Evolutionary conservation across 2,329 filamentous ascomycete species (phyloP), one percentile per base, ranked within the genome.

Genomic region (Huntiella decipiens): DNA sequence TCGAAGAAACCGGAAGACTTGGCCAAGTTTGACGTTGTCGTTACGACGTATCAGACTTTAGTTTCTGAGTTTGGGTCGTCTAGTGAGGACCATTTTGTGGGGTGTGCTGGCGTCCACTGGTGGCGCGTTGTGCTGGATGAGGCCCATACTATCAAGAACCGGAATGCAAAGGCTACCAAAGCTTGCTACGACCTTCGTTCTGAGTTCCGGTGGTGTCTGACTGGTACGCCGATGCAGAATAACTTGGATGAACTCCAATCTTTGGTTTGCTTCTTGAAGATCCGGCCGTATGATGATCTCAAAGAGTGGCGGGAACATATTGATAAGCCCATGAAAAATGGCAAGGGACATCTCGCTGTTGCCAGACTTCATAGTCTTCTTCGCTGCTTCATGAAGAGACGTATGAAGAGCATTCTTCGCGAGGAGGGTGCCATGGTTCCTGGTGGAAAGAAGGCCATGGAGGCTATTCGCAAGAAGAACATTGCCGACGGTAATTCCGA

Each of bases 131-230:
- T 98, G 52, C 71, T 98, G 2, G 91, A 98, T 52, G 91, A 98
- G 64, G 91, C 91, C 1, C 91, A 98, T 60, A 93, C 83, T 1
- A 95, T 98, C 71, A 98, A 98, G 65, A 98, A 98, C 58, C 79
- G 88, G 52, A 94, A 92, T 53, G 86, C 91, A 16, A 98, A 98
- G 63, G 79, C 84, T 36, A 94, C 88, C 1, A 86, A 94, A 59
- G 87, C 91, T 1, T 91, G 83, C 53, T 98, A 79, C 57, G 83
- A 83, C 1, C 63, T 98, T 31, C 70, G 79, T 28, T 79, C 84
- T 15, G 81, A 91, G 58, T 96, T 94, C 56, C 73, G 91, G 50
- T 98, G 91, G 91, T 96, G 91, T 57, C 64, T 98, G 51, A 94
- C 87, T 0, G 91, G 91, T 45, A 98, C 91, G 1, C 91, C 91